These are phyloP conservation scores for Pestalotiopsis sp. DNA, from an alignment of 2,329 filamentous ascomycete genomes.

Conservation along the genomic window DNA sequence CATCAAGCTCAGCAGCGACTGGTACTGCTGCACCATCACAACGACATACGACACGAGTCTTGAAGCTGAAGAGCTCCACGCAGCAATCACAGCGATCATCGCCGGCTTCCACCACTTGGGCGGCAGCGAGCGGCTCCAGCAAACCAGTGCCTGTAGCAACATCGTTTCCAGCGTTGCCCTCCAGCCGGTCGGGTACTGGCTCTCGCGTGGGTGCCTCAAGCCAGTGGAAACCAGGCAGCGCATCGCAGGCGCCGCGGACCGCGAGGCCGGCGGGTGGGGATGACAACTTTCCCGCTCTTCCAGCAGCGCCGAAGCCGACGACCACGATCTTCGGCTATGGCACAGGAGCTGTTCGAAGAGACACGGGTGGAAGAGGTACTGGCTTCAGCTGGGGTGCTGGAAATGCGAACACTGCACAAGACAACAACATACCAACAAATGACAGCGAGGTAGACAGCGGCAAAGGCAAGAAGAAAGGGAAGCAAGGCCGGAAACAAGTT, in stretches of 20 bases:
- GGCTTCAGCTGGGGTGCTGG: conserved; percentile 56
- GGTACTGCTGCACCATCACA: conserved; percentile 43
- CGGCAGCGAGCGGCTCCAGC: conserved; percentile 14
- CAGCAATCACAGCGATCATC: conserved; percentile 38
- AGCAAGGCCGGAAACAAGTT: conserved; percentile 8
- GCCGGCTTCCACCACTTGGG: conserved; percentile 22
- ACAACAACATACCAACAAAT: neutral
- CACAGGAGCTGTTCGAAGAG: conserved; percentile 55
- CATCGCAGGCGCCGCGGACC: conserved; percentile 8
- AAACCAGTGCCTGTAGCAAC: conserved; percentile 20
- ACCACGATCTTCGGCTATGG: conserved; percentile 68
- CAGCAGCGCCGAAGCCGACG: conserved; percentile 71
- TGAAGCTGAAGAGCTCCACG: conserved; percentile 60
- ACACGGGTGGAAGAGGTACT: conserved; percentile 50
- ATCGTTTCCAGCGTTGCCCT: conserved; percentile 33
- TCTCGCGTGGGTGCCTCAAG: conserved; percentile 22
- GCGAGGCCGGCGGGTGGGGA: conserved; percentile 32
- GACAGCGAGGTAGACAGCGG: neutral
- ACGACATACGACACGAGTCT: conserved; percentile 56
- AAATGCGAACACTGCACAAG: conserved; percentile 14
- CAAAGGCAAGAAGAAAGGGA: conserved; percentile 10
- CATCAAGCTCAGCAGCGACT: conserved; percentile 60
- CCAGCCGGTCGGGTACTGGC: conserved; percentile 14
- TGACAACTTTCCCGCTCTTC: conserved; percentile 83
- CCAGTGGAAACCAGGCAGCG: conserved; percentile 26